Percentiles rank a stretch among this genome's conserved stretches.
phyloP scores from a whole-genome alignment of 441 rosid genomes.

The Arabidopsis lyrata region DNA sequence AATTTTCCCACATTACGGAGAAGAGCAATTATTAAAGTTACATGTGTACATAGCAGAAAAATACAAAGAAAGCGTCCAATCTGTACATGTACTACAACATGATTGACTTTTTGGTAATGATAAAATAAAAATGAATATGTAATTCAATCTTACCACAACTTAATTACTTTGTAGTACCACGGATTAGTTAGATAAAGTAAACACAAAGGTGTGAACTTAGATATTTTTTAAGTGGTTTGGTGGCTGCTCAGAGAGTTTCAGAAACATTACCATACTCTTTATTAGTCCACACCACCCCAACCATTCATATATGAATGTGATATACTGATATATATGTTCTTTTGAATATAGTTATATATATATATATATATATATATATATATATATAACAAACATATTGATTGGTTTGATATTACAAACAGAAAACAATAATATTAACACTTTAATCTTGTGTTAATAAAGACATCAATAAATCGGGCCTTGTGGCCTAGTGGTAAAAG shows the following conservation, averaged over 20 bases:
- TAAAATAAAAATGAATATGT: background rate
- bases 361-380: background rate
- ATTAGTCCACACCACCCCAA: background rate
- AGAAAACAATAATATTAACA: no score
- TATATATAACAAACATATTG: constrained; percentile 1
- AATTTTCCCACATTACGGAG: background rate
- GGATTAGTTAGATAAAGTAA: constrained; percentile 35
- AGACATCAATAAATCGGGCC: no score
- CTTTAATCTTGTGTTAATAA: no score
- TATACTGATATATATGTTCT: background rate
- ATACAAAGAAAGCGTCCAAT: constrained; percentile 36
- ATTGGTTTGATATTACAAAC: no score
- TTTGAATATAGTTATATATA: background rate
- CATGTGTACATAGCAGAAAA: constrained; percentile 24
- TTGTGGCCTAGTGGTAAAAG: no score
- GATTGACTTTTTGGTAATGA: constrained; percentile 36
- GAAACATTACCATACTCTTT: constrained; percentile 21
- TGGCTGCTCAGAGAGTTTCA: constrained; percentile 39
- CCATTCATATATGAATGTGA: constrained; percentile 10
- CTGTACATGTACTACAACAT: constrained; percentile 40
- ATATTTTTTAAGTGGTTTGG: constrained; percentile 26
- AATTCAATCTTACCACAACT: background rate
- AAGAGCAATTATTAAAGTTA: constrained; percentile 17
- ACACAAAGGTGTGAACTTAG: constrained; percentile 42
- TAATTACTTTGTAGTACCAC: constrained; percentile 28